Evolutionary conservation across 352 stramenopile genomes (phyloP).

Genomic region (Plasmopara viticola): DNA sequence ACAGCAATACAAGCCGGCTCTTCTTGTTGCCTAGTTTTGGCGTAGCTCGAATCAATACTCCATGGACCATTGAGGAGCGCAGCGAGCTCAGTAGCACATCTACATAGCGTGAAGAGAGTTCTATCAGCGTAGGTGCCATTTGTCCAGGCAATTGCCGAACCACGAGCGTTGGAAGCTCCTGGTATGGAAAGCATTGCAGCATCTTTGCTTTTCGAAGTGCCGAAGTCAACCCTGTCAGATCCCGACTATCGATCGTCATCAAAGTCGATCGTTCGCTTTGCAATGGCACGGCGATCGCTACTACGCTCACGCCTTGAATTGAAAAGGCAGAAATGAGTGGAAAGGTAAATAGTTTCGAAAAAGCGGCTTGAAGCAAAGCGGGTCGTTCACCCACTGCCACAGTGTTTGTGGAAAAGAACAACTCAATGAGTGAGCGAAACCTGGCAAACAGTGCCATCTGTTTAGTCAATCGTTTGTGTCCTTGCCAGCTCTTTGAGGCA

Average conservation of each 20-base stretch:
- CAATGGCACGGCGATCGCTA: constrained; percentile 45
- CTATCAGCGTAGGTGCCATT: constrained; percentile 33
- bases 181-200: constrained; percentile 54
- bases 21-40: constrained; percentile 8
- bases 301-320: constrained; percentile 44
- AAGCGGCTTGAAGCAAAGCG: constrained; percentile 12
- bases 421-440: constrained; percentile 51
- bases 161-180: constrained; percentile 53
- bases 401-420: constrained; percentile 31
- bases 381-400: constrained; percentile 11
- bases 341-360: constrained; percentile 44
- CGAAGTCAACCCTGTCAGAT: constrained; percentile 40
- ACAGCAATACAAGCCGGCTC: constrained; percentile 35
- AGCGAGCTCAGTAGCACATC: constrained; percentile 55
- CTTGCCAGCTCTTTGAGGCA: constrained; percentile 57
- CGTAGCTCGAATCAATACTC: constrained; percentile 42
- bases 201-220: constrained; percentile 44
- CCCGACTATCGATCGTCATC: constrained; percentile 39
- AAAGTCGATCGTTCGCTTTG: constrained; percentile 33
- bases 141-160: constrained; percentile 37
- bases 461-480: constrained; percentile 56
- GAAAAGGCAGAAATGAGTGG: constrained; percentile 55
- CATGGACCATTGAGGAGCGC: constrained; percentile 53
- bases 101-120: constrained; percentile 46
- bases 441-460: constrained; percentile 38